Percentiles rank a stretch among this genome's conserved stretches.
phyloP scores from a whole-genome alignment of 2,329 filamentous ascomycete species.

The Paraphoma chrysanthemicola region DNA sequence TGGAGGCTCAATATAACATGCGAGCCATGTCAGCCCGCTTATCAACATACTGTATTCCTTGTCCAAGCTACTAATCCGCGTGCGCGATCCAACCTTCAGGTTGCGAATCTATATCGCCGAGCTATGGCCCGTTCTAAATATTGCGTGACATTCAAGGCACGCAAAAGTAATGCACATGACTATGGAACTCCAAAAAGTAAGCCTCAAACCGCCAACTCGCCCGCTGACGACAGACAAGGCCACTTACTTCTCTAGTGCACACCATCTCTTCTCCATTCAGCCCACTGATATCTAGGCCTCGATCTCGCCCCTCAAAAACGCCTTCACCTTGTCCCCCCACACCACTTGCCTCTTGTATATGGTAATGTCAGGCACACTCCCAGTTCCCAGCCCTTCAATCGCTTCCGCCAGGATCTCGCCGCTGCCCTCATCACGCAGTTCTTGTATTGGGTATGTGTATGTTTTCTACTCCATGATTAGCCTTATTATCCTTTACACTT shows the following conservation, averaged over 20 bases:
- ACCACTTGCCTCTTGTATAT: conserved; percentile 65
- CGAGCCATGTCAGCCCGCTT: too few relatives aligned
- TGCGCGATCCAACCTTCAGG: too few relatives aligned
- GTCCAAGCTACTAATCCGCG: too few relatives aligned
- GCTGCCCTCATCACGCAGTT: conserved; percentile 64
- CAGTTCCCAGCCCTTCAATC: conserved; percentile 65
- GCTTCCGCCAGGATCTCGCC: conserved; percentile 62
- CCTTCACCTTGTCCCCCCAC: conserved; percentile 64
- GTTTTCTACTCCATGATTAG: conserved; percentile 46
- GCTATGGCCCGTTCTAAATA: too few relatives aligned
- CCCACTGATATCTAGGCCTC: conserved; percentile 7
- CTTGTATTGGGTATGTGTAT: conserved; percentile 63
- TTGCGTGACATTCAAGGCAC: too few relatives aligned
- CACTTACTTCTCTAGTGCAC: neutral
- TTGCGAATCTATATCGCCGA: too few relatives aligned
- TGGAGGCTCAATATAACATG: too few relatives aligned
- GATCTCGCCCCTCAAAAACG: conserved; percentile 52
- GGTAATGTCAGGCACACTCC: conserved; percentile 64
- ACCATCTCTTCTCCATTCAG: neutral
- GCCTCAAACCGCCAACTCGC: too few relatives aligned
- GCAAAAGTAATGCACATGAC: too few relatives aligned
- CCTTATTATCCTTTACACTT: neutral
- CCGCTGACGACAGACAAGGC: neutral
- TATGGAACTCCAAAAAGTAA: too few relatives aligned
- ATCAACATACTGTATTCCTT: too few relatives aligned